A percentile compares a stretch with the other conserved stretches of the same genome.
phyloP scores from a whole-genome alignment of 73 alveolate species.

The Paramecium bursaria region DNA sequence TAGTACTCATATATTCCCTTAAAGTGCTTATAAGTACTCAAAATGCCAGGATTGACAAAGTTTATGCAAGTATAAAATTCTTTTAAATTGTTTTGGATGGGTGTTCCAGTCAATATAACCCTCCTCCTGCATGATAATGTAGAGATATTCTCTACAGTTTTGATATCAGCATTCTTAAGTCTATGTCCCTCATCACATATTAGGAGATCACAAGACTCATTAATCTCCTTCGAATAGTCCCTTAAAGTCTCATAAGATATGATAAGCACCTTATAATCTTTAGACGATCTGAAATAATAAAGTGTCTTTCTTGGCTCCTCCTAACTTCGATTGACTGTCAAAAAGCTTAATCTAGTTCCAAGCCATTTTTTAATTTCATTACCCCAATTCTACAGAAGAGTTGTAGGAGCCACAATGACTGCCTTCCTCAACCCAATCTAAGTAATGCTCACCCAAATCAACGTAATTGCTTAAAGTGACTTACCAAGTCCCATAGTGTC shows the following conservation, averaged over 20 bases:
- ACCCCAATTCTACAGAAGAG: conserved; percentile 74
- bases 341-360: conserved; percentile 34
- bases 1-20: conserved; percentile 58
- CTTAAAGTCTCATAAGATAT: conserved; percentile 68
- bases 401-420: conserved; percentile 72
- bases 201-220: conserved; percentile 71
- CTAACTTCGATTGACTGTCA: conserved; percentile 37
- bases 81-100: conserved; percentile 90
- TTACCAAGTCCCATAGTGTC: conserved; percentile 78
- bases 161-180: conserved; percentile 80
- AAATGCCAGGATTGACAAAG: conserved; percentile 67
- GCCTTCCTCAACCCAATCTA: conserved; percentile 42
- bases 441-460: conserved; percentile 57
- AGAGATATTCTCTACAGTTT: conserved; percentile 71
- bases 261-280: conserved; percentile 16
- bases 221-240: conserved; percentile 44
- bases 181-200: conserved; percentile 91
- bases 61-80: conserved; percentile 81
- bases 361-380: conserved; percentile 73
- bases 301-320: conserved; percentile 35
- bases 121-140: conserved; percentile 73
- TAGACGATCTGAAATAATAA: background rate
- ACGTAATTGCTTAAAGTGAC: conserved; percentile 66
- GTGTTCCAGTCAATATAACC: conserved; percentile 96
- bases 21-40: conserved; percentile 60